A percentile compares a stretch with the other conserved stretches of the same genome.
Evolutionary conservation across 768 basidiomycete genomes (phyloP).

Genomic region (Lentinula edodes): DNA sequence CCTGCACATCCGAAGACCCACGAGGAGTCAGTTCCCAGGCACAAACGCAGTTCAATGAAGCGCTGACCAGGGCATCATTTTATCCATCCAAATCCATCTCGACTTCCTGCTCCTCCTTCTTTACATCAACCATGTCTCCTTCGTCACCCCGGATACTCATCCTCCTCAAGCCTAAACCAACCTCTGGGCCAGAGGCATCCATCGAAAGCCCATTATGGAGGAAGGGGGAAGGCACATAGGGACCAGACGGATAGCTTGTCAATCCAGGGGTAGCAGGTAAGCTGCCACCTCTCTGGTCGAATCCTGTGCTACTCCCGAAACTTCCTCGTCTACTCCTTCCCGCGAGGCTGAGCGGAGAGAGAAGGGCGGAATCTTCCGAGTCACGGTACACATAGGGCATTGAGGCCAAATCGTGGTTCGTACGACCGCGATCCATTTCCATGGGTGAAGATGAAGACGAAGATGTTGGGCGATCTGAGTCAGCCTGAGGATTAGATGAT

Average conservation of each 20-base stretch:
- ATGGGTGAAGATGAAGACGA: not conserved
- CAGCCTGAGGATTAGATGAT: not conserved
- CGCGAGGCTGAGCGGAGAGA: not conserved
- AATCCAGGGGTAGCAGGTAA: not conserved
- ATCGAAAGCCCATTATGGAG: not conserved
- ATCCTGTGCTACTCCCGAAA: not conserved
- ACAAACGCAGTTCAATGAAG: not conserved
- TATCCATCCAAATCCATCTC: constrained; percentile 4
- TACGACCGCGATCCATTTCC: not conserved
- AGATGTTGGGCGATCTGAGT: not conserved
- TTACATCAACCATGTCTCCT: not conserved
- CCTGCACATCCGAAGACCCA: too few species aligned
- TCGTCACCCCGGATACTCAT: not conserved
- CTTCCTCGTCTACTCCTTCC: constrained; percentile 1
- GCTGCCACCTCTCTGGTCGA: not conserved
- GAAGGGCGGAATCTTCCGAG: not conserved
- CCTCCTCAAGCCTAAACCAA: constrained; percentile 1
- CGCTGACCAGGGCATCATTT: not conserved
- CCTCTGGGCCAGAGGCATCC: constrained; percentile 1
- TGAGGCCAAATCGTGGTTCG: not conserved
- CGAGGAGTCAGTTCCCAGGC: not conserved
- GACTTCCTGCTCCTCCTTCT: not conserved
- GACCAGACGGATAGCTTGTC: not conserved
- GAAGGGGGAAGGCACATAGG: not conserved
- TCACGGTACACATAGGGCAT: not conserved